These are phyloP conservation scores for Luffa acutangula DNA, from an alignment of 306 rosid genomes.

Conservation along the genomic window DNA sequence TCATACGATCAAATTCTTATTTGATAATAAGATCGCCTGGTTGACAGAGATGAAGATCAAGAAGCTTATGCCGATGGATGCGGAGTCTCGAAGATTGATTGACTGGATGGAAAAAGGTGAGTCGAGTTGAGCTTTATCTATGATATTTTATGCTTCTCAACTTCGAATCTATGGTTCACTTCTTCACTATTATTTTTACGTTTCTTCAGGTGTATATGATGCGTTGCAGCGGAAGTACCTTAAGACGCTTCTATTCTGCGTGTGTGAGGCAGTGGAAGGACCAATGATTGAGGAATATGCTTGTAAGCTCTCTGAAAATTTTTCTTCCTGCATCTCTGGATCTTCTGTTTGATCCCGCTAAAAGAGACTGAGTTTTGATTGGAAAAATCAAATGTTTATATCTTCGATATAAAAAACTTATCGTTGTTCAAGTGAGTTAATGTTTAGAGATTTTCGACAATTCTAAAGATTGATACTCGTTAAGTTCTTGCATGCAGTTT, in stretches of 20 bases:
- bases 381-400: neutral
- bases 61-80: slow-evolving; percentile 86
- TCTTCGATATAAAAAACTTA: neutral
- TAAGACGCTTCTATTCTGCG: slow-evolving; percentile 76
- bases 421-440: neutral
- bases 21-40: slow-evolving; percentile 13
- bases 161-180: neutral
- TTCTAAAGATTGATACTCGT: slow-evolving; percentile 6
- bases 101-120: slow-evolving; percentile 98
- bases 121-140: neutral
- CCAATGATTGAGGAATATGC: slow-evolving; percentile 97
- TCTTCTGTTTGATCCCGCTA: neutral
- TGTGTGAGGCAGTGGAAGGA: slow-evolving; percentile 75
- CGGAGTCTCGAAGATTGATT: slow-evolving; percentile 82
- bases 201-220: slow-evolving; percentile 69
- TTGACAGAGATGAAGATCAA: slow-evolving; percentile 88
- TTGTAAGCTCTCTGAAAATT: slow-evolving; percentile 38
- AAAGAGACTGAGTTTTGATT: neutral
- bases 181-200: too few relatives aligned
- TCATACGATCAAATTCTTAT: slow-evolving; percentile 11
- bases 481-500: slow-evolving; percentile 41
- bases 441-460: neutral
- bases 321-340: neutral
- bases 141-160: neutral
- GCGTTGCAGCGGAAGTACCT: slow-evolving; percentile 79